Percentiles rank a stretch among this genome's conserved stretches.
Conservation (phyloP, 768 basidiomycete species). For the Erythrobasidium yunnanense region DNA sequence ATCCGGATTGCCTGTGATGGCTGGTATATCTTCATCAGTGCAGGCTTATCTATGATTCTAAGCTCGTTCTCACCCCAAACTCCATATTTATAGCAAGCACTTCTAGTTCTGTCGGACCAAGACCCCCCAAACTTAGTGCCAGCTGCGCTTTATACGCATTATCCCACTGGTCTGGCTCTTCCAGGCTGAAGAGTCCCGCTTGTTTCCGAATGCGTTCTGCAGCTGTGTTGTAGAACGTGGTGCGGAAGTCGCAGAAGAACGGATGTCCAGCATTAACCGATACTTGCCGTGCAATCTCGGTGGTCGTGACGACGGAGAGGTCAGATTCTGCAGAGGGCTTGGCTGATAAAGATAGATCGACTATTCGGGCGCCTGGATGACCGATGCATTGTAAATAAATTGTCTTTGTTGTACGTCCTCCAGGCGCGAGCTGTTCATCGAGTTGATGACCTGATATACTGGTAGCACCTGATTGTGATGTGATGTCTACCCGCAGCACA, state of each 20-base stretch:
- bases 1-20: neutral
- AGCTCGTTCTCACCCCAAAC: constrained; percentile 46
- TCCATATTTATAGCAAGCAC: constrained; percentile 49
- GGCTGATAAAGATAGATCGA: constrained; percentile 74
- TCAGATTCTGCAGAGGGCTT: constrained; percentile 38
- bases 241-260: constrained; percentile 50
- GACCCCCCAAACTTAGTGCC: constrained; percentile 48
- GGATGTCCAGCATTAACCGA: constrained; percentile 58
- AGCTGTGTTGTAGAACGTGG: constrained; percentile 46
- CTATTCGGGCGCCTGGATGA: constrained; percentile 56
- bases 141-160: constrained; percentile 51
- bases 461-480: neutral
- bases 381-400: constrained; percentile 56
- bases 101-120: constrained; percentile 52
- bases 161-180: constrained; percentile 50
- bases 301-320: constrained; percentile 39
- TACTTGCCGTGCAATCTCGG: constrained; percentile 60
- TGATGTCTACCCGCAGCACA: neutral
- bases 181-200: constrained; percentile 41
- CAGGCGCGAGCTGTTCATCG: constrained; percentile 63
- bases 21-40: neutral
- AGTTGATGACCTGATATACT: constrained; percentile 38
- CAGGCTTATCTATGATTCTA: neutral
- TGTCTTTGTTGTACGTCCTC: constrained; percentile 56
- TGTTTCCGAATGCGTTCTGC: neutral